phyloP scores from a whole-genome alignment of 75 land plant species.

The Pinus albicaulis region DNA sequence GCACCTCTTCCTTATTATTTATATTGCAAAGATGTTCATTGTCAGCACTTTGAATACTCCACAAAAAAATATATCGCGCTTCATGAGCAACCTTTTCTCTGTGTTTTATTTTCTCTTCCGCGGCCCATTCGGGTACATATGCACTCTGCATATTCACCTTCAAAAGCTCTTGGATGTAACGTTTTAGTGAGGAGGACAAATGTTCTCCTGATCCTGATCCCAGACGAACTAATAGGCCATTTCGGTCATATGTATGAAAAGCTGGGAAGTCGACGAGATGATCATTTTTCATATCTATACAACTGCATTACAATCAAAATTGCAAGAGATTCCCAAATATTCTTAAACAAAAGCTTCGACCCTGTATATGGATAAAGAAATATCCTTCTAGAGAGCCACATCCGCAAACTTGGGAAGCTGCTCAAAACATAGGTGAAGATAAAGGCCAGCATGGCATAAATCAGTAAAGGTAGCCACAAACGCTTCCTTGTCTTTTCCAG shows the following conservation, averaged over 20 bases:
- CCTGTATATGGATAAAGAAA: slow-evolving; percentile 62
- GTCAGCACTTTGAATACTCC: slow-evolving; percentile 14
- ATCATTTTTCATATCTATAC: slow-evolving; percentile 70
- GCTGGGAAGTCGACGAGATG: no score
- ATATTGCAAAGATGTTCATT: not conserved
- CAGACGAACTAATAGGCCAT: slow-evolving; percentile 48
- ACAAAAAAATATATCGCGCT: slow-evolving; percentile 75
- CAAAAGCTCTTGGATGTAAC: slow-evolving; percentile 66
- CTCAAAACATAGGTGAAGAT: slow-evolving; percentile 62
- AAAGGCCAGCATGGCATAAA: slow-evolving; percentile 64
- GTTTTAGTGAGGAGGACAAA: slow-evolving; percentile 59
- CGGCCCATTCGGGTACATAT: slow-evolving; percentile 81
- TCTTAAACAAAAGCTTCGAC: slow-evolving; percentile 55
- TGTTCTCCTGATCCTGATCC: slow-evolving; percentile 67
- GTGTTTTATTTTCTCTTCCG: slow-evolving; percentile 82
- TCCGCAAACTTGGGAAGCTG: slow-evolving; percentile 58
- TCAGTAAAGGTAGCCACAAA: slow-evolving; percentile 86
- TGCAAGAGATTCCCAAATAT: slow-evolving; percentile 83
- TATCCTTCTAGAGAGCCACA: slow-evolving; percentile 37
- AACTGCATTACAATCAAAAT: slow-evolving; percentile 92
- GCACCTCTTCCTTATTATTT: not conserved
- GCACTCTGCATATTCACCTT: slow-evolving; percentile 46
- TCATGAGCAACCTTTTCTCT: slow-evolving; percentile 83
- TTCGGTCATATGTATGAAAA: no score
- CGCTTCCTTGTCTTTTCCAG: slow-evolving; percentile 65